These are phyloP conservation scores for Fraxinus velutina DNA, from an alignment of 305 asterid genomes.

Conservation along the genomic window DNA sequence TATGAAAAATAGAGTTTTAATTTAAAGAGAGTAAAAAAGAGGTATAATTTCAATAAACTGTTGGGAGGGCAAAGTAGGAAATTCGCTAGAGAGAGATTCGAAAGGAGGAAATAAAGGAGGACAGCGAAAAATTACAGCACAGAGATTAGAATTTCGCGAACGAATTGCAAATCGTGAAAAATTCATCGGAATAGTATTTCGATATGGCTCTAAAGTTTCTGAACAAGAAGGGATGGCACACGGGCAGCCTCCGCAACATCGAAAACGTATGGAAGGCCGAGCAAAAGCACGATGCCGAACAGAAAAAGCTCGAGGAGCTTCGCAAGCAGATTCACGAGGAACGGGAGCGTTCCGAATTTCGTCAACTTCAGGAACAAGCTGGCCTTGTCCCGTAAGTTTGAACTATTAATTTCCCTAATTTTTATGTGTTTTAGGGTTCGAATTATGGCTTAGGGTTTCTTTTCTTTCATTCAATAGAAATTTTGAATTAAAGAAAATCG, in stretches of 20 bases:
- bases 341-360: slow-evolving; percentile 88
- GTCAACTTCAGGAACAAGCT: slow-evolving; percentile 85
- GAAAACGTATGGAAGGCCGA: slow-evolving; percentile 99
- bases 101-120: no score
- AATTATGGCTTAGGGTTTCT: slow-evolving; percentile 32
- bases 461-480: background rate
- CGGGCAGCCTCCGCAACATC: slow-evolving; percentile 92
- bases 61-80: no score
- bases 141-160: no score
- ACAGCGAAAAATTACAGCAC: no score
- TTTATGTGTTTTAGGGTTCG: slow-evolving; percentile 13
- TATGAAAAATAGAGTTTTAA: no score
- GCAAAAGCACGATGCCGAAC: slow-evolving; percentile 95
- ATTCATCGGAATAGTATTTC: background rate
- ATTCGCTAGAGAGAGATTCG: no score
- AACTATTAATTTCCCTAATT: background rate
- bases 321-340: slow-evolving; percentile 92
- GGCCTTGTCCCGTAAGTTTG: slow-evolving; percentile 72
- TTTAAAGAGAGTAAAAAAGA: no score
- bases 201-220: slow-evolving; percentile 82
- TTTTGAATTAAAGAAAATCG: background rate
- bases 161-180: no score
- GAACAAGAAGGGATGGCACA: slow-evolving; percentile 99
- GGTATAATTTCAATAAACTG: no score
- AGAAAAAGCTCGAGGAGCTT: slow-evolving; percentile 87